These are phyloP conservation scores for Apocynum venetum DNA, from an alignment of 257 asterid species.

Conservation along the genomic window DNA sequence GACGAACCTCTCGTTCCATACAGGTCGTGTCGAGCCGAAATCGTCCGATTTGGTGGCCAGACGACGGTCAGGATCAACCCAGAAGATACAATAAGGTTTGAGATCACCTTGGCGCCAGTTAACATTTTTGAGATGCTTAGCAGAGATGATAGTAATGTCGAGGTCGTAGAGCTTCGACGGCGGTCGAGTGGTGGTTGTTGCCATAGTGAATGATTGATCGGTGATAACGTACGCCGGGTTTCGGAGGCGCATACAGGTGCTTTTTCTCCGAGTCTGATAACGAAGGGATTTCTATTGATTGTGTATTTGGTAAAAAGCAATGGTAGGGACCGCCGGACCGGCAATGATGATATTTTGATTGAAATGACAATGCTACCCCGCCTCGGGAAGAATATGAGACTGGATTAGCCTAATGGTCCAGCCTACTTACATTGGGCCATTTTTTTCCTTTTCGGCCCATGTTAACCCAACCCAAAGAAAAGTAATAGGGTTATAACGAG, in stretches of 20 bases:
- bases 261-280: background rate
- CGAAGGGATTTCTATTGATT: background rate
- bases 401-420: background rate
- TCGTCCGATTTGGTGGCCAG: constrained; percentile 82
- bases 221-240: constrained; percentile 10
- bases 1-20: constrained; percentile 83
- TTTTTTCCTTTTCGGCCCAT: background rate
- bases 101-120: constrained; percentile 85
- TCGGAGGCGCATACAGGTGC: background rate
- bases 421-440: too few species aligned
- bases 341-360: background rate
- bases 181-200: constrained; percentile 34
- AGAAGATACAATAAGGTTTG: constrained; percentile 72
- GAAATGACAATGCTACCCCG: background rate
- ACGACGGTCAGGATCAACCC: constrained; percentile 86
- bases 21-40: constrained; percentile 60
- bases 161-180: constrained; percentile 53
- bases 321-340: constrained; percentile 1
- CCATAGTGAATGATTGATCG: constrained; percentile 27
- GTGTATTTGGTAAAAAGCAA: background rate
- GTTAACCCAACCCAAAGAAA: background rate
- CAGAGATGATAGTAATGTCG: constrained; percentile 68
- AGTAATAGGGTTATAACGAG: too few species aligned
- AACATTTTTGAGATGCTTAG: constrained; percentile 82
- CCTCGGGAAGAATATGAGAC: background rate